Percentiles rank a stretch among this genome's conserved stretches.
Evolutionary conservation across 2,329 filamentous ascomycete genomes (phyloP).

Genomic region (Fusarium temperatum): DNA sequence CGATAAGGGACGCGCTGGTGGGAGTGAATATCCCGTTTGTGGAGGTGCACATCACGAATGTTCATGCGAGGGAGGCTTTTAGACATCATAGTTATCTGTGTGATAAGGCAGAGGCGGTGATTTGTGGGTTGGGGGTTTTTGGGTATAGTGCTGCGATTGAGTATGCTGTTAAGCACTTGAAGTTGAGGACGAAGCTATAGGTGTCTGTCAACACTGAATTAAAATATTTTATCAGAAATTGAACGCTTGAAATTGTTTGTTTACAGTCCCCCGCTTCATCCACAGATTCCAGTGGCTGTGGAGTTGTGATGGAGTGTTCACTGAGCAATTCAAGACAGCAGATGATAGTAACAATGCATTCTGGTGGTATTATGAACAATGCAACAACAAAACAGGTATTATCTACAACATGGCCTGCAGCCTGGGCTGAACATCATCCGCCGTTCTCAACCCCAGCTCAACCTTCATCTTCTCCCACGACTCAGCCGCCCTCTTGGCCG

Average conservation of each 20-base stretch:
- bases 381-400: neutral
- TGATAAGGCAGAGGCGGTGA: conserved; percentile 79
- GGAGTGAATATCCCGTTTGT: conserved; percentile 77
- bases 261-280: fast-evolving
- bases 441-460: conserved; percentile 47
- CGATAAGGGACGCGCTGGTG: conserved; percentile 76
- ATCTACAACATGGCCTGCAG: conserved; percentile 48
- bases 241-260: fast-evolving
- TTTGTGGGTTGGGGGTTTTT: conserved; percentile 73
- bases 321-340: neutral
- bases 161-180: conserved; percentile 58
- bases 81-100: conserved; percentile 76
- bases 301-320: neutral
- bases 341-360: neutral
- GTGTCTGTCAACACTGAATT: neutral
- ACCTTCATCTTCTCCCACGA: conserved; percentile 59
- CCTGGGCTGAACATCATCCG: conserved; percentile 38
- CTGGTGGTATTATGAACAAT: conserved; percentile 10
- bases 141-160: conserved; percentile 71
- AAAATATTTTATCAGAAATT: neutral
- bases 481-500: conserved; percentile 66
- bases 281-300: neutral
- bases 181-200: conserved; percentile 46
- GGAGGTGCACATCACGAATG: conserved; percentile 80
- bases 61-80: conserved; percentile 75